These are phyloP conservation scores for Mycena alexandri DNA, from an alignment of 768 basidiomycete species.

Conservation along the genomic window DNA sequence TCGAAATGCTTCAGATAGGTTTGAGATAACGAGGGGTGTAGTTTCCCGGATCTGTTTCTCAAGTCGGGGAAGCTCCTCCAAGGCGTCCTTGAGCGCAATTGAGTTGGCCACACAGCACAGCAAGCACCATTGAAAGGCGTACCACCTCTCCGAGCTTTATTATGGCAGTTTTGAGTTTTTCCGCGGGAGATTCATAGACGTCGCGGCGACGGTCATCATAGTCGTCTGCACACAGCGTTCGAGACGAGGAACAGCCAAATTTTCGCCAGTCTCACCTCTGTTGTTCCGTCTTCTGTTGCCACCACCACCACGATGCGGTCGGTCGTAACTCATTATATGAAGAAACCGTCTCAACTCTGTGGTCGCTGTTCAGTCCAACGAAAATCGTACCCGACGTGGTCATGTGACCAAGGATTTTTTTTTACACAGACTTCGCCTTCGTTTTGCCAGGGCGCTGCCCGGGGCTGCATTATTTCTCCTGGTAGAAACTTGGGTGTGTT, in stretches of 20 bases:
- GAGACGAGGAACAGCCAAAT: conserved; percentile 38
- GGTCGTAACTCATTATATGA: conserved; percentile 72
- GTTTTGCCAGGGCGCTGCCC: conserved; percentile 23
- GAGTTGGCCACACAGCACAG: conserved; percentile 16
- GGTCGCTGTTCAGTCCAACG: conserved; percentile 14
- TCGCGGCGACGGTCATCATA: conserved; percentile 77
- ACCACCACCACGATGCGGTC: conserved; percentile 59
- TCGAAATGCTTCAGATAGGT: conserved; percentile 80
- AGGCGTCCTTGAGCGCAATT: conserved; percentile 64
- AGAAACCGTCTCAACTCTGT: conserved; percentile 39
- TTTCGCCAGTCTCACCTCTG: conserved; percentile 63
- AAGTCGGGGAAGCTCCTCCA: conserved; percentile 76
- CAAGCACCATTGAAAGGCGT: conserved; percentile 46
- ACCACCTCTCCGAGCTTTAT: conserved; percentile 88
- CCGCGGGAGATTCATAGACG: conserved; percentile 75
- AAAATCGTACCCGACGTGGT: not conserved
- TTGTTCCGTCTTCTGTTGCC: conserved; percentile 59
- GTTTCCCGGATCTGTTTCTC: conserved; percentile 75
- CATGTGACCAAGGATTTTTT: not conserved
- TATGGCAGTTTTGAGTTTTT: conserved; percentile 75
- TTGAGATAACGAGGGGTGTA: conserved; percentile 68
- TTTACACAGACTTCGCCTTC: no score
- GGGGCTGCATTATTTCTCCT: not conserved
- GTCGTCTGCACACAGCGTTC: conserved; percentile 63
- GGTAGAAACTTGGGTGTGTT: conserved; percentile 34